A percentile compares a stretch with the other conserved stretches of the same genome.
These are phyloP conservation scores for Cyberlindnera amylophila DNA, from an alignment of 805 yeast genomes.

Conservation along the genomic window DNA sequence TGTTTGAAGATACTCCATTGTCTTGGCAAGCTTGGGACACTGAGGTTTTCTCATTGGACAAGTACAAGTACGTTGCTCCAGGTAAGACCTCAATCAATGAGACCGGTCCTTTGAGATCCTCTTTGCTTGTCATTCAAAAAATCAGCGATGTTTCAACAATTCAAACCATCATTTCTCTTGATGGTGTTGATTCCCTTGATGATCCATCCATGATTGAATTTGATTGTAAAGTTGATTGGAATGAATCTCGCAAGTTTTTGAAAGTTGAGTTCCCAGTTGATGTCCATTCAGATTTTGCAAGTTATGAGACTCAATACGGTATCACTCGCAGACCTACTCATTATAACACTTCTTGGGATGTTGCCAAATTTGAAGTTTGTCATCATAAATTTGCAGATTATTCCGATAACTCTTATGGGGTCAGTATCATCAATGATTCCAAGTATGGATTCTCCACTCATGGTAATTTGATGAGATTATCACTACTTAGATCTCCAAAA, in stretches of 20 bases:
- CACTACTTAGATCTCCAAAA: conserved; percentile 85
- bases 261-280: conserved; percentile 95
- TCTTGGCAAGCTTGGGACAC: conserved; percentile 98
- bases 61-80: conserved; percentile 46
- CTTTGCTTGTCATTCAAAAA: conserved; percentile 58
- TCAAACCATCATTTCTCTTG: conserved; percentile 65
- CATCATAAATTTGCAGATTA: conserved; percentile 92
- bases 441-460: conserved; percentile 93
- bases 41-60: conserved; percentile 80
- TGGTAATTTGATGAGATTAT: conserved; percentile 86
- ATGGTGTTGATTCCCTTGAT: conserved; percentile 41
- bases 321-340: conserved; percentile 90
- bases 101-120: conserved; percentile 55
- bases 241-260: conserved; percentile 80
- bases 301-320: conserved; percentile 94
- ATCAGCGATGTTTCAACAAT: conserved; percentile 57
- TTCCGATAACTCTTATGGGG: conserved; percentile 85
- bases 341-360: conserved; percentile 93
- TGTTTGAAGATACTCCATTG: conserved; percentile 88
- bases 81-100: conserved; percentile 38
- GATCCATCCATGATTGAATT: conserved; percentile 44
- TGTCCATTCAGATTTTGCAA: conserved; percentile 69
- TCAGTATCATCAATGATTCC: conserved; percentile 73
- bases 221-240: conserved; percentile 72
- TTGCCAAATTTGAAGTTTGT: conserved; percentile 93